Base-by-base conservation (phyloP, 495 filamentous ascomycete species). In the Lophium mytilinum region DNA sequence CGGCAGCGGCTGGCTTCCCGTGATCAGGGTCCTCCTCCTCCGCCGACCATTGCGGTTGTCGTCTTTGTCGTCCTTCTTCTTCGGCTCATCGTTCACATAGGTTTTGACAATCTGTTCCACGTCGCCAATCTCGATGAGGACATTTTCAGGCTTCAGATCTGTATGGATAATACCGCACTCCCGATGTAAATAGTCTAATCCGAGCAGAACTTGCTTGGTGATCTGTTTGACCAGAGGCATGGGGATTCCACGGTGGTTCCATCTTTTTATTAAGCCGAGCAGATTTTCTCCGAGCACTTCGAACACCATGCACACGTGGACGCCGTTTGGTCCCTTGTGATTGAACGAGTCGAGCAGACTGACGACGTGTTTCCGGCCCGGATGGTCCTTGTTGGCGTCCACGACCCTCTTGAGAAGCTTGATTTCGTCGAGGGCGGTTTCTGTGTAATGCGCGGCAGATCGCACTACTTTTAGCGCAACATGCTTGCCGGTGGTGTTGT, bases 131-230 rank as follows among this genome's bases (percentile, higher is more conserved):
- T 99, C 93, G 69, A 99, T 97, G 65, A 98, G 75, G 33, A 98
- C 93, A 69, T 98, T 98, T 67, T 98, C 93, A 39, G 93, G 93
- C 70, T 98, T 98, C 60, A 98, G 73, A 72, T 98, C 93, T 6
- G 93, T 98, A 72, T 98, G 93, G 62, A 98, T 97, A 71, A 98
- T 98, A 58, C 94, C 94, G 75, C 93, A 98, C 73, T 98, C 93
- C 48, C 93, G 84, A 64, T 98, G 93, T 18, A 98, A 79, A 69
- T 98, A 97, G 66, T 98, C 93, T 46, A 98, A 76, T 4, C 93
- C 93, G 45, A 98, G 79, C 52, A 98, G 79, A 12, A 98, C 93
- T 71, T 98, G 93, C 71, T 98, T 98, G 2, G 94, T 92, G 72
- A 98, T 98, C 71, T 98, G 93, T 75, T 95, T 95, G 61, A 98